Evolutionary conservation across 2,329 filamentous ascomycete species (phyloP).

Genomic region (Colletotrichum graminicola): DNA sequence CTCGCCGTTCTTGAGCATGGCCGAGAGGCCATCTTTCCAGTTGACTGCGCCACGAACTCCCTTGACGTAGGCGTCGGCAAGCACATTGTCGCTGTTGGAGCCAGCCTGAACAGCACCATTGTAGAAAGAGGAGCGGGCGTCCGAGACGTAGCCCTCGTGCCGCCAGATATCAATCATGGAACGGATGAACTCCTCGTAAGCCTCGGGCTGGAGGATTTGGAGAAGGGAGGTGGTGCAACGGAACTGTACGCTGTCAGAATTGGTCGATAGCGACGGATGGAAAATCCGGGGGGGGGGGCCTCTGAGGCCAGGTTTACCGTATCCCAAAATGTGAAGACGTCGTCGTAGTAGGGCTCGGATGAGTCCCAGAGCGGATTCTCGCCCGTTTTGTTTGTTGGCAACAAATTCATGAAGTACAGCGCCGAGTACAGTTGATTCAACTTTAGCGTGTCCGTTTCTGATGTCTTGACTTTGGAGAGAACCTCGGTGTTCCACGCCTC

Average conservation of each 20-base stretch:
- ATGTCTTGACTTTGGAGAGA: constrained; percentile 73
- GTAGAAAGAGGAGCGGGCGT: constrained; percentile 75
- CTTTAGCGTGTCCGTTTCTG: constrained; percentile 65
- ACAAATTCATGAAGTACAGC: constrained; percentile 76
- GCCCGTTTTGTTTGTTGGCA: constrained; percentile 77
- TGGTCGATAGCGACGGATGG: not conserved
- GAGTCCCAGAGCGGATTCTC: constrained; percentile 77
- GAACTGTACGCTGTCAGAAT: constrained; percentile 53
- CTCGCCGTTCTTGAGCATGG: constrained; percentile 77
- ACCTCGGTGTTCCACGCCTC: constrained; percentile 72
- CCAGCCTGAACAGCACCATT: constrained; percentile 79
- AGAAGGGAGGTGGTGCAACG: constrained; percentile 74
- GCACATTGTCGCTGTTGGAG: constrained; percentile 77
- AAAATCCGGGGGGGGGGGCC: not conserved
- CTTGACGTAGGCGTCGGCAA: constrained; percentile 80
- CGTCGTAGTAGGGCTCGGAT: constrained; percentile 76
- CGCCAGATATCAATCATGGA: constrained; percentile 78
- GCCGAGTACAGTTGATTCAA: constrained; percentile 74
- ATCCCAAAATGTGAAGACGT: constrained; percentile 79
- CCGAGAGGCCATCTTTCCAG: constrained; percentile 72
- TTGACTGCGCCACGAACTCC: constrained; percentile 72
- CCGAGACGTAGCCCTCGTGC: constrained; percentile 73
- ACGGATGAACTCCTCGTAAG: constrained; percentile 75
- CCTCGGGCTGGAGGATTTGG: constrained; percentile 72
- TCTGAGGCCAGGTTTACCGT: constrained; percentile 43